Base-by-base conservation (phyloP, 129 eudicot genomes). In the Pulicaria dysenterica region DNA sequence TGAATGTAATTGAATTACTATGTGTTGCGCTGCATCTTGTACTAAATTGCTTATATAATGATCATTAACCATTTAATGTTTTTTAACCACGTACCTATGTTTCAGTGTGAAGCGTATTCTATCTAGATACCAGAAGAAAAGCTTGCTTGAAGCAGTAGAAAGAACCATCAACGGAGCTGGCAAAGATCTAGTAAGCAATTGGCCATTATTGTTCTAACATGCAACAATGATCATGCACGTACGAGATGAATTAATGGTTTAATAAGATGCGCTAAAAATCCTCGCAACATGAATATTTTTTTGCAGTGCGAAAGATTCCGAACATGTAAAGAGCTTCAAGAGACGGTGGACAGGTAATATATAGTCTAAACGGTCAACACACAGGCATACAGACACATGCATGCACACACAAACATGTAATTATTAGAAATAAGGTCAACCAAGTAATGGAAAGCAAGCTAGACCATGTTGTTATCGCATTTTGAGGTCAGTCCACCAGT, bases 311-410 rank as follows among this genome's bases (percentile, higher is more conserved):
- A 58, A 68, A 36, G 73, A 43, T 51, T 61, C 63, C 46, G 69
- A 45, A 74, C 85, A 13, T 59, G 81, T 56, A 69, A 62, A 74
- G 87, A 87, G 75, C 86, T 84, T 53, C 72, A 80, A 47, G 75
- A 83, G 17, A 67, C 51, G 7, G 83, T 79, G 47, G 81, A 83
- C 53, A 88, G 87, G 95, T 63, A 83, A 62, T 31, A 14, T 4
- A 34, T 11, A 31, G 2, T 64, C 59, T 48, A 4, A 8, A 49
- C 39, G 6, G 49, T 13, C 1, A 24, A 24, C 48, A 24, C 31
- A 16, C 4, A 14, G 4, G 6, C 50, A 37, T 16, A 2, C 36
- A 60, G 2, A 24, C 31, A 16, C 4, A 37, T 4, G 6, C 50
- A 37, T 16, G 1, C 36, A 60, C 59, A 46, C 24, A 4, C 34